phyloP scores from a whole-genome alignment of 2,329 filamentous ascomycete species.

The Colletotrichum acutatum region DNA sequence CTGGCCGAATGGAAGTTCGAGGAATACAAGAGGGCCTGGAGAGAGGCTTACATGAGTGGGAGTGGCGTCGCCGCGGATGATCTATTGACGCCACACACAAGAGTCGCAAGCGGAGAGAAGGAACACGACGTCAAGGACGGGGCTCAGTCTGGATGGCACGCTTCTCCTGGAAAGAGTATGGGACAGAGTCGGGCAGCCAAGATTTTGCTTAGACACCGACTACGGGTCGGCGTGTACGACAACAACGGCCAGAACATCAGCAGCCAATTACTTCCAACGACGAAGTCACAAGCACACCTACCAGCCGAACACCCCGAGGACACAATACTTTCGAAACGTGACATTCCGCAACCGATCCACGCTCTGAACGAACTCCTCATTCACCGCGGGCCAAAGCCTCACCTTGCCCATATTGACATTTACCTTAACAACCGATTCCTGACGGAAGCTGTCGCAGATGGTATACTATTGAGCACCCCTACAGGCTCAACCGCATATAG shows the following conservation, averaged over 20 bases:
- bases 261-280: conserved; percentile 56
- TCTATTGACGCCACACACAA: conserved; percentile 52
- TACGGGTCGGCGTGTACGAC: conserved; percentile 88
- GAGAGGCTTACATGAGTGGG: conserved; percentile 89
- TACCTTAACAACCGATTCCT: conserved; percentile 89
- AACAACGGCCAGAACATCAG: conserved; percentile 71
- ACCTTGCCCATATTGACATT: conserved; percentile 91
- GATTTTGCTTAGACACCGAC: conserved; percentile 85
- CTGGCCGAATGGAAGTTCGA: conserved; percentile 96
- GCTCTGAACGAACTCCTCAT: conserved; percentile 97
- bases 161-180: conserved; percentile 83
- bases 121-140: conserved; percentile 38
- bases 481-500: conserved; percentile 97
- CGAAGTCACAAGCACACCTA: conserved; percentile 50
- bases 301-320: conserved; percentile 39
- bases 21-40: conserved; percentile 91
- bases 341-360: conserved; percentile 58
- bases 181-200: conserved; percentile 79
- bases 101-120: conserved; percentile 44
- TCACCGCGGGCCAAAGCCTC: conserved; percentile 88
- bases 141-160: conserved; percentile 69
- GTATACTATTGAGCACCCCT: conserved; percentile 92
- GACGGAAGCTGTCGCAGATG: conserved; percentile 94
- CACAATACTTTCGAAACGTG: conserved; percentile 23
- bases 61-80: conserved; percentile 62